Percentiles rank a stretch among this genome's conserved stretches.
phyloP scores from a whole-genome alignment of 1,139 yeast genomes.

The Candida sp. region DNA sequence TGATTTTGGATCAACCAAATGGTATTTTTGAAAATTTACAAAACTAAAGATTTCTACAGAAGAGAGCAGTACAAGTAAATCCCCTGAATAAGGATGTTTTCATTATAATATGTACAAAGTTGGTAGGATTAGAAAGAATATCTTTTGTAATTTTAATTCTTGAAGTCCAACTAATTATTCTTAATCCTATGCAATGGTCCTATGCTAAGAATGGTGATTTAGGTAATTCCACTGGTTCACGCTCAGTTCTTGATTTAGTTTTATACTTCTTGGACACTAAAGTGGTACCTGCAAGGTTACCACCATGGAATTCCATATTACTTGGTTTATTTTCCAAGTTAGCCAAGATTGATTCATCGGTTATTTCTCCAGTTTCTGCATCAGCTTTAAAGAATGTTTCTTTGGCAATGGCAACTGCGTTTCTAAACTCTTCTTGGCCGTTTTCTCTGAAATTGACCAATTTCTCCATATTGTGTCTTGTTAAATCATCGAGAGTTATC shows the following conservation, averaged over 20 bases:
- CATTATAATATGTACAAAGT: too few species aligned
- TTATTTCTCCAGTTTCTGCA: constrained; percentile 21
- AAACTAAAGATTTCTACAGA: too few species aligned
- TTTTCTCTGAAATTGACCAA: constrained; percentile 42
- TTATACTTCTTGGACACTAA: constrained; percentile 33
- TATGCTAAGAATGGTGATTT: constrained; percentile 31
- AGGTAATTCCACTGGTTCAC: constrained; percentile 21
- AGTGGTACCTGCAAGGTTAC: constrained; percentile 20
- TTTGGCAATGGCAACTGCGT: constrained; percentile 62
- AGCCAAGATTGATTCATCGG: constrained; percentile 18
- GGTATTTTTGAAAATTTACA: too few species aligned
- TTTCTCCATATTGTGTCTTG: constrained; percentile 55
- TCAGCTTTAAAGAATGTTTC: constrained; percentile 46
- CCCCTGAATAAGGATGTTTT: too few species aligned
- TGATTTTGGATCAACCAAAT: too few species aligned
- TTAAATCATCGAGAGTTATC: constrained; percentile 56
- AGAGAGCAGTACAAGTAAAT: too few species aligned
- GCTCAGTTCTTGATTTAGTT: constrained; percentile 28
- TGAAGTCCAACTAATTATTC: too few species aligned
- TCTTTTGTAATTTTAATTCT: too few species aligned
- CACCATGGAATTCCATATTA: constrained; percentile 24
- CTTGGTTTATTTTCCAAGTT: constrained; percentile 34
- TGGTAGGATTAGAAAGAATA: too few species aligned
- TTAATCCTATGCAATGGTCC: too few species aligned
- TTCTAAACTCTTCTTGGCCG: constrained; percentile 53